Evolutionary conservation across 495 filamentous ascomycete genomes (phyloP).

Genomic region (Aspergillus diversus): DNA sequence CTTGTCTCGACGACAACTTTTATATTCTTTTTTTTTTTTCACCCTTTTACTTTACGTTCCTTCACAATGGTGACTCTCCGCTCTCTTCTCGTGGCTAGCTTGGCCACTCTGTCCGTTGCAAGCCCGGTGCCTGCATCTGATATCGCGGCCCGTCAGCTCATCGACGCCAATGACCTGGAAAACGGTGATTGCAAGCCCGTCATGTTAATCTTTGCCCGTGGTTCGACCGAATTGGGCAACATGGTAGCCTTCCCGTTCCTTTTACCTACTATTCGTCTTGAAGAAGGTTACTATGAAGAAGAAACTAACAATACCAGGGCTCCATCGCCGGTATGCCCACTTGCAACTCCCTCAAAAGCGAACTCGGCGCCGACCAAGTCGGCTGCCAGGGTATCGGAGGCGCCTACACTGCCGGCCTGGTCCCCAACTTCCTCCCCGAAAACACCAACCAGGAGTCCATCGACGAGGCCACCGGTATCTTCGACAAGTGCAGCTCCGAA

Average conservation of each 20-base stretch:
- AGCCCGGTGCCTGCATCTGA: slow-evolving; percentile 18
- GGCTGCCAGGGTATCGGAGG: slow-evolving; percentile 41
- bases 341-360: slow-evolving; percentile 37
- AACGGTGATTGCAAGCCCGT: slow-evolving; percentile 47
- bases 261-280: too few relatives aligned
- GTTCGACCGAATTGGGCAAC: slow-evolving; percentile 55
- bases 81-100: slow-evolving; percentile 22
- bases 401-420: slow-evolving; percentile 32
- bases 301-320: slow-evolving; percentile 31
- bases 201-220: slow-evolving; percentile 57
- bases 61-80: slow-evolving; percentile 19
- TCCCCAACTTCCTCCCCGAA: slow-evolving; percentile 29
- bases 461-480: slow-evolving; percentile 38
- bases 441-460: slow-evolving; percentile 42
- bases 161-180: slow-evolving; percentile 44
- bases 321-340: slow-evolving; percentile 42
- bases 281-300: too few relatives aligned
- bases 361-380: slow-evolving; percentile 34
- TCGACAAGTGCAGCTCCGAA: slow-evolving; percentile 36
- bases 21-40: background rate
- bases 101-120: slow-evolving; percentile 25
- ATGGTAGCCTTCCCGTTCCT: slow-evolving; percentile 37
- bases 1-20: background rate
- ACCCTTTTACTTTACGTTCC: background rate
- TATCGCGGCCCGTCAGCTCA: slow-evolving; percentile 22